Base-by-base conservation (phyloP, 768 basidiomycete species). In the Nidula microcarpa region DNA sequence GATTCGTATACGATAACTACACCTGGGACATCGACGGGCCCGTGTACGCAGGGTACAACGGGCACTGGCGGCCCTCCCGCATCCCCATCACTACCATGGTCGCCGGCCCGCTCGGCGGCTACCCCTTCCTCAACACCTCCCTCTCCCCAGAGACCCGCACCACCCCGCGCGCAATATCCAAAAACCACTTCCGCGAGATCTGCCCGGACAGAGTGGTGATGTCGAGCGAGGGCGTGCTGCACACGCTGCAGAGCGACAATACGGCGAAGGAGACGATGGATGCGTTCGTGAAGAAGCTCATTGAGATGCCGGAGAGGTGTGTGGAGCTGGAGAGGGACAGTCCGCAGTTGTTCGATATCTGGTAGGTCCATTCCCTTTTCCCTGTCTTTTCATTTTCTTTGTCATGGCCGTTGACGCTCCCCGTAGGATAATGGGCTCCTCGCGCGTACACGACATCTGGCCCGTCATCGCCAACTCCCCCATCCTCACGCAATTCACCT, bases 1-100 rank as follows among this genome's bases (percentile, higher is more conserved):
- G 80, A 2, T 78, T 78, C 41, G 84, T 84, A 7, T 84, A 81
- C 58, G 73, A 84, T 51, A 78, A 85, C 48, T 84, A 81, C 56
- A 80, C 80, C 0, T 85, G 83, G 84, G 64, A 72, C 2, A 65
- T 64, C 4, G 67, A 74, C 9, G 67, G 68, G 0, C 65, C 66
- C 7, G 74, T 77, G 6, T 80, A 79, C 47, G 68, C 73, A 0
- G 65, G 68, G 0, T 85, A 60, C 61, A 76, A 80, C 50, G 78
- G 76, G n/a, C 77, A 74, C 43, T 55, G 65, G 4, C 80, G 82
- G 53, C 80, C 83, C 33, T 73, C 80, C 0, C 75, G 74, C 0
- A 77, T 84, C 39, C 85, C 85, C 2, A 60, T 85, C 10, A 78
- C 80, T 0, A 76, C 77, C 0, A 65, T 84, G 54, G 64, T 85